Conservation (phyloP, 2,329 filamentous ascomycete genomes). For the Exutisphaerella laricina region DNA sequence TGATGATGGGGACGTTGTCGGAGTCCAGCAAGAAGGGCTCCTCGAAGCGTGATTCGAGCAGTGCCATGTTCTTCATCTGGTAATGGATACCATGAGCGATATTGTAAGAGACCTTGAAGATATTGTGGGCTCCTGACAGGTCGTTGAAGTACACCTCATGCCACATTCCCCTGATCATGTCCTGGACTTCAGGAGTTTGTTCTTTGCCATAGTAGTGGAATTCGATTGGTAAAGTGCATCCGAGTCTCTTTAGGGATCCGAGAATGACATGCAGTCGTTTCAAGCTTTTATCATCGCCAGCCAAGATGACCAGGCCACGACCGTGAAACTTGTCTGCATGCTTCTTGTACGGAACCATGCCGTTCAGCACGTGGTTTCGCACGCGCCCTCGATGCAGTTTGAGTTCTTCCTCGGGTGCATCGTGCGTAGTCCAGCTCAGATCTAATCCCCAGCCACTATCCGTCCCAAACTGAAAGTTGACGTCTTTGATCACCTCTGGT, state of each 20-base stretch:
- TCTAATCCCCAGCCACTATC: conserved; percentile 8
- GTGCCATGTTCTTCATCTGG: conserved; percentile 34
- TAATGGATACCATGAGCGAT: conserved; percentile 16
- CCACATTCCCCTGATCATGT: conserved; percentile 18
- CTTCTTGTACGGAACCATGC: conserved; percentile 21
- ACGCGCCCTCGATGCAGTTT: conserved; percentile 8
- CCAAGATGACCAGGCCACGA: conserved; percentile 32
- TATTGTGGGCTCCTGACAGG: conserved; percentile 20
- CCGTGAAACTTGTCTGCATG: conserved; percentile 25
- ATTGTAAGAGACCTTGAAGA: conserved; percentile 20
- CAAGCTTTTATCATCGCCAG: conserved; percentile 23
- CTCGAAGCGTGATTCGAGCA: conserved; percentile 35
- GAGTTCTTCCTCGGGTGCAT: conserved; percentile 1
- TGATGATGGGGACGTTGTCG: conserved; percentile 34
- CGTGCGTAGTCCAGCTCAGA: conserved; percentile 7
- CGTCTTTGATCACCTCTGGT: conserved; percentile 1
- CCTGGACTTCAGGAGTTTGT: conserved; percentile 20
- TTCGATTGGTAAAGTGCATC: conserved; percentile 28
- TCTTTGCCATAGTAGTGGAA: conserved; percentile 32
- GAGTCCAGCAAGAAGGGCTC: conserved; percentile 35
- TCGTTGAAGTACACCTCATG: conserved; percentile 30
- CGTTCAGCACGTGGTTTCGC: conserved; percentile 21
- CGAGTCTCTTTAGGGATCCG: conserved; percentile 15
- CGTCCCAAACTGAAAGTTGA: conserved; percentile 12
- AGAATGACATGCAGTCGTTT: conserved; percentile 27